Evolutionary conservation across 352 stramenopile species (phyloP).

Genomic region (Phytophthora tentaculata): DNA sequence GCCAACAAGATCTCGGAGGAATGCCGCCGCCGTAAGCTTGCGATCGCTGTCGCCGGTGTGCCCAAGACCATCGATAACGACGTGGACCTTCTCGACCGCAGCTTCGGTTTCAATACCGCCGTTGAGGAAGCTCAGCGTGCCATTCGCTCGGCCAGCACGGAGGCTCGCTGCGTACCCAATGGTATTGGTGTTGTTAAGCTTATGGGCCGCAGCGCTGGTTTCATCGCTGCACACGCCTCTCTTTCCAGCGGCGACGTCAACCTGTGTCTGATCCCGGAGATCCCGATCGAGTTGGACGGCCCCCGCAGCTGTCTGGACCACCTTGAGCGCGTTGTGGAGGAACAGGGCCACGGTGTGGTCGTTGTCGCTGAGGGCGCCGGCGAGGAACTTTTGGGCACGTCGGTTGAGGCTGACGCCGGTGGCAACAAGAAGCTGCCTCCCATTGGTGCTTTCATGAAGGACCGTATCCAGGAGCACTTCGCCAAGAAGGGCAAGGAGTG

Average conservation of each 20-base stretch:
- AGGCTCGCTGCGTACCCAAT: constrained; percentile 97
- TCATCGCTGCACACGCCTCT: constrained; percentile 97
- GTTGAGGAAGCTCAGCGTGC: constrained; percentile 96
- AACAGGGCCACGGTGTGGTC: constrained; percentile 97
- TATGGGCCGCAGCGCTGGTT: constrained; percentile 97
- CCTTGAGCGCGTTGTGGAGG: constrained; percentile 91
- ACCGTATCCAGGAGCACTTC: constrained; percentile 95
- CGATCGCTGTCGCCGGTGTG: constrained; percentile 95
- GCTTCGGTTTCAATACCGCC: constrained; percentile 97
- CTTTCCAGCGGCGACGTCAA: constrained; percentile 98
- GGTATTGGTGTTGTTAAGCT: constrained; percentile 99
- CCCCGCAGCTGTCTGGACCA: constrained; percentile 91
- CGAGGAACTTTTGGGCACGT: constrained; percentile 94
- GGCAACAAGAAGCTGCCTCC: constrained; percentile 96
- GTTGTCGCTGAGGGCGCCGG: constrained; percentile 97
- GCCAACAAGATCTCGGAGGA: constrained; percentile 92
- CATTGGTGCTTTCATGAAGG: constrained; percentile 98
- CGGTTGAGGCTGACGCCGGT: constrained; percentile 90
- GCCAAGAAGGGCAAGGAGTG: constrained; percentile 83
- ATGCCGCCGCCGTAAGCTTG: constrained; percentile 77
- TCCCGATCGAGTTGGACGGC: constrained; percentile 96
- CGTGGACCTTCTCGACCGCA: constrained; percentile 97
- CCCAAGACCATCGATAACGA: constrained; percentile 99
- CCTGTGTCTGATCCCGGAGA: constrained; percentile 97
- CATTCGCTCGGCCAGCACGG: constrained; percentile 91